Percentiles rank a stretch among this genome's conserved stretches.
Evolutionary conservation across 106 monocot species (phyloP).

Genomic region (Alisma plantagoaquatica): DNA sequence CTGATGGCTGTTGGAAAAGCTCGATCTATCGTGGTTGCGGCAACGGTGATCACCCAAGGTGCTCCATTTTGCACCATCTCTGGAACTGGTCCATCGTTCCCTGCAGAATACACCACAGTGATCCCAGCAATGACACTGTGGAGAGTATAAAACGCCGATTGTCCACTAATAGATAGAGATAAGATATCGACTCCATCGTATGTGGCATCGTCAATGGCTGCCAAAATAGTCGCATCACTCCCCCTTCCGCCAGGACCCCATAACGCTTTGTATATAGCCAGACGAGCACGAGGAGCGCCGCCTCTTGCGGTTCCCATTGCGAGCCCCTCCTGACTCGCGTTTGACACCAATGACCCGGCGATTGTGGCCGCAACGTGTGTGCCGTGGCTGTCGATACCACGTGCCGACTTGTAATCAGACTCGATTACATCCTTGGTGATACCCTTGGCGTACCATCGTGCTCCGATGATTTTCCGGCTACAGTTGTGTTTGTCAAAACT

Average conservation of each 20-base stretch:
- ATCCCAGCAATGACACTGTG: conserved; percentile 7
- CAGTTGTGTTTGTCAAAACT: conserved; percentile 3
- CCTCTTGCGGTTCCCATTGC: conserved; percentile 17
- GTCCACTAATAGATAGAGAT: conserved; percentile 13
- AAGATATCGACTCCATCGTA: conserved; percentile 53
- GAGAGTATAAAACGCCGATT: background rate
- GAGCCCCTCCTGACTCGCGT: conserved; percentile 18
- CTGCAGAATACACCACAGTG: conserved; percentile 9
- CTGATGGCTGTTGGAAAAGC: conserved; percentile 19
- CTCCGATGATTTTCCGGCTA: conserved; percentile 25
- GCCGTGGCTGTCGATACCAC: conserved; percentile 33
- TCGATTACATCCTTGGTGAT: background rate
- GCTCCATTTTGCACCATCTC: conserved; percentile 4
- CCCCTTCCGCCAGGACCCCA: conserved; percentile 12
- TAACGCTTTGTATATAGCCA: conserved; percentile 40
- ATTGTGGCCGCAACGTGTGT: conserved; percentile 39
- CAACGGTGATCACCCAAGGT: conserved; percentile 20
- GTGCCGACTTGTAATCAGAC: conserved; percentile 14
- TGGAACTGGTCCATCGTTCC: conserved; percentile 15
- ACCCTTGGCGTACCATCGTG: conserved; percentile 10
- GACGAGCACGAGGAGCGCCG: conserved; percentile 31
- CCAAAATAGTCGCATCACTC: conserved; percentile 7
- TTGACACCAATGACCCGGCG: conserved; percentile 9
- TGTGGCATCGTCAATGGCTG: conserved; percentile 43
- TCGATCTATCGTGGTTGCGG: conserved; percentile 23